A percentile compares a stretch with the other conserved stretches of the same genome.
Conservation (phyloP, 2,329 filamentous ascomycete genomes). For the Calonectria montana region DNA sequence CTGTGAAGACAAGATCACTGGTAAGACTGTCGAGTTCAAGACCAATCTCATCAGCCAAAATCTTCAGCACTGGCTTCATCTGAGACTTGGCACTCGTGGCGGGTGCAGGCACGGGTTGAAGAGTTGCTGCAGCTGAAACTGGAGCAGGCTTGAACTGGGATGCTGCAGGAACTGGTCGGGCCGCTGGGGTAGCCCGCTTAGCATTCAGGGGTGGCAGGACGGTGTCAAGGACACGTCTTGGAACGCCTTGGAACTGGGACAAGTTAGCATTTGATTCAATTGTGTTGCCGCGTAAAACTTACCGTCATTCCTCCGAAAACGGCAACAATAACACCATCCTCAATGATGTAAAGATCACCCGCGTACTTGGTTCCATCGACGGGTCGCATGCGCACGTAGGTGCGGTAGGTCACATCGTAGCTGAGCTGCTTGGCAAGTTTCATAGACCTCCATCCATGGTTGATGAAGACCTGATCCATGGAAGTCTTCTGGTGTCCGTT, state of each 20-base stretch:
- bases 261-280: not conserved
- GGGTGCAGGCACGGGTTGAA: not conserved
- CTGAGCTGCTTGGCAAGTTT: not conserved
- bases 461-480: conserved; percentile 6
- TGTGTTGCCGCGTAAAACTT: not conserved
- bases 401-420: not conserved
- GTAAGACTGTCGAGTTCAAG: not conserved
- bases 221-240: not conserved
- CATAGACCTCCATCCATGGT: conserved; percentile 5
- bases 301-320: conserved; percentile 2
- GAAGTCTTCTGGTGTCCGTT: not conserved
- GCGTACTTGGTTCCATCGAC: conserved; percentile 3
- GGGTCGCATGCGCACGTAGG: conserved; percentile 7
- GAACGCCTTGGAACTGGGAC: conserved; percentile 1
- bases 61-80: not conserved
- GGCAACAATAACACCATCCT: conserved; percentile 2
- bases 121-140: not conserved
- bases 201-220: not conserved
- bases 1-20: not conserved
- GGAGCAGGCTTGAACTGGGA: not conserved
- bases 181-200: not conserved
- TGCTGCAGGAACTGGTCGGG: not conserved
- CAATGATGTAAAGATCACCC: conserved; percentile 7
- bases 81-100: not conserved
- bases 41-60: conserved; percentile 13